Percentiles rank a stretch among this genome's conserved stretches.
Evolutionary conservation across 2,329 filamentous ascomycete species (phyloP).

Genomic region (Chrysoporthe cubensis): DNA sequence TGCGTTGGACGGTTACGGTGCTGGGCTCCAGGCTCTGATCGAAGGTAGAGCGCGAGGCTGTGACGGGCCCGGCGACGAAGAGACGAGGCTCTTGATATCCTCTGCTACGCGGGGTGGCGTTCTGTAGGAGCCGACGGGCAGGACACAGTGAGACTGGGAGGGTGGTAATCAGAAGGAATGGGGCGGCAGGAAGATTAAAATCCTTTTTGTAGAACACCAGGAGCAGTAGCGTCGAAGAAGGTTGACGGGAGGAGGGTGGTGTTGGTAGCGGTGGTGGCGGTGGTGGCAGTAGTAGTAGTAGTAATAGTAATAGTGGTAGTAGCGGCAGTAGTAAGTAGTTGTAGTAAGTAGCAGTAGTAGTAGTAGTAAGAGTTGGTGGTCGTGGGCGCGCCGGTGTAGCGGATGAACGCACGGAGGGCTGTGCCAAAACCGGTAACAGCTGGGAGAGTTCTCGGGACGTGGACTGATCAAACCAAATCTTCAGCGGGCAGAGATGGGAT

Average conservation of each 20-base stretch:
- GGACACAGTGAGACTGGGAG: slow-evolving; percentile 17
- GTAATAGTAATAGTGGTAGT: too few relatives aligned
- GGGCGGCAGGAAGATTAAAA: slow-evolving; percentile 23
- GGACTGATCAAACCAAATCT: slow-evolving; percentile 14
- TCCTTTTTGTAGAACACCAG: slow-evolving; percentile 27
- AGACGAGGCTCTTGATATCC: background rate
- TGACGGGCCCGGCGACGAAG: background rate
- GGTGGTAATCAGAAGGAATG: background rate
- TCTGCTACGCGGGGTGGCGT: background rate
- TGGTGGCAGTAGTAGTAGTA: too few relatives aligned
- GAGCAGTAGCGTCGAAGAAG: slow-evolving; percentile 22
- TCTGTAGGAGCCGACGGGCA: background rate
- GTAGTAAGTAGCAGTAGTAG: too few relatives aligned
- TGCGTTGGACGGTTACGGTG: background rate
- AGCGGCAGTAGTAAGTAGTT: too few relatives aligned
- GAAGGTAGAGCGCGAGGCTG: background rate
- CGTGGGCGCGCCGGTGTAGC: slow-evolving; percentile 21
- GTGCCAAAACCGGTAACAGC: slow-evolving; percentile 29
- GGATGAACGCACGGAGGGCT: slow-evolving; percentile 26
- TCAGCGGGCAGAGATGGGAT: slow-evolving; percentile 24
- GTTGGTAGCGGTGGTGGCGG: too few relatives aligned
- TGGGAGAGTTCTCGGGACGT: slow-evolving; percentile 23
- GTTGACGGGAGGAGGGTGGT: background rate
- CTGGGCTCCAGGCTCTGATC: background rate
- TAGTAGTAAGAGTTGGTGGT: slow-evolving; percentile 12